phyloP scores from a whole-genome alignment of 768 basidiomycete species.

The Lentinula aciculospora region DNA sequence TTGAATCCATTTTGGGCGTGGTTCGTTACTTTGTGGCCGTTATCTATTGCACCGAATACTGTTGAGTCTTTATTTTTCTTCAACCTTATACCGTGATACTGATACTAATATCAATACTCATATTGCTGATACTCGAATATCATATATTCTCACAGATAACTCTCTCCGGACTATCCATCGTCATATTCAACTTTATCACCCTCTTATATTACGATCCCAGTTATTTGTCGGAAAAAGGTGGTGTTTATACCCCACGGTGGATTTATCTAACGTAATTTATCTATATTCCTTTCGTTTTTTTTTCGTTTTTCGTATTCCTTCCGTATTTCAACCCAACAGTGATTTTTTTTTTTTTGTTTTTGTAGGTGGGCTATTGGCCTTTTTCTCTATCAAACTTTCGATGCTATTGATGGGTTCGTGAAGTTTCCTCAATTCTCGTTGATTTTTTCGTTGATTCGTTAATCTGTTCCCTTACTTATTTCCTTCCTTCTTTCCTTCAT shows the following conservation, averaged over 20 bases:
- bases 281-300: no score
- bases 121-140: no score
- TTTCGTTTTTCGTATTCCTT: no score
- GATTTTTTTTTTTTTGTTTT: no score
- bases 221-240: slow-evolving; percentile 65
- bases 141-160: slow-evolving; percentile 70
- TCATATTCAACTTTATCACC: slow-evolving; percentile 80
- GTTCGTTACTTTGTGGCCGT: slow-evolving; percentile 87
- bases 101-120: no score
- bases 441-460: no score
- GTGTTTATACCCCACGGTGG: slow-evolving; percentile 68
- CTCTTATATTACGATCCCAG: slow-evolving; percentile 79
- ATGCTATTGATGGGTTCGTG: slow-evolving; percentile 82
- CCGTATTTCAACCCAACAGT: no score
- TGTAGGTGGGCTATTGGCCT: slow-evolving; percentile 81
- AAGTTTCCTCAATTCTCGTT: no score
- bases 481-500: no score
- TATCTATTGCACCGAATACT: slow-evolving; percentile 82
- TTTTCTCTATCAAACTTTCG: slow-evolving; percentile 87
- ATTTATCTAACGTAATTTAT: slow-evolving; percentile 91
- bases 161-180: slow-evolving; percentile 73
- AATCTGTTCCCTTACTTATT: no score
- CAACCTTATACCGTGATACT: background rate
- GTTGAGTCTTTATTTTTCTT: slow-evolving; percentile 42
- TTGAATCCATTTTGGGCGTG: slow-evolving; percentile 87